Evolutionary conservation across 192 early-diverging fungal genomes (phyloP).

Genomic region (Mortierella antarctica): DNA sequence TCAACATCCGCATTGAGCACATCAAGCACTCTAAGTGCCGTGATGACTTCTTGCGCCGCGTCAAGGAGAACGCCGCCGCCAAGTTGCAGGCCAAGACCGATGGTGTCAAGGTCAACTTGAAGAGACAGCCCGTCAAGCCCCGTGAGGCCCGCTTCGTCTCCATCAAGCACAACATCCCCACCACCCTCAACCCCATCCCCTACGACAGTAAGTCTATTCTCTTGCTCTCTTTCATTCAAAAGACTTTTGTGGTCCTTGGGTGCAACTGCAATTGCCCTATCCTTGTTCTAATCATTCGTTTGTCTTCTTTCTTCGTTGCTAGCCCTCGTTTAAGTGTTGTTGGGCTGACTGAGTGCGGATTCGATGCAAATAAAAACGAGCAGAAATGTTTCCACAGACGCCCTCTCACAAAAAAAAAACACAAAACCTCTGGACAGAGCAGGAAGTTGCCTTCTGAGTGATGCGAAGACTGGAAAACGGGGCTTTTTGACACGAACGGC

Average conservation of each 20-base stretch:
- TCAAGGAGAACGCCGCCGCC: slow-evolving; percentile 91
- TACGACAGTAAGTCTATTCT: slow-evolving; percentile 73
- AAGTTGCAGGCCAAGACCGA: slow-evolving; percentile 86
- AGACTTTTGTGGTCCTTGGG: background rate
- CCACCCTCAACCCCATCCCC: slow-evolving; percentile 94
- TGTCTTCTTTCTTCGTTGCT: background rate
- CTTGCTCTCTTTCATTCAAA: background rate
- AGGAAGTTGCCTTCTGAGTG: background rate
- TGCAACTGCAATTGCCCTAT: background rate
- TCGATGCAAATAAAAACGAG: slow-evolving; percentile 39
- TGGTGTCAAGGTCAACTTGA: slow-evolving; percentile 83
- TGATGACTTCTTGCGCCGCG: slow-evolving; percentile 95
- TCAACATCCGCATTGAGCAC: slow-evolving; percentile 99
- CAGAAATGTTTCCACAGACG: slow-evolving; percentile 40
- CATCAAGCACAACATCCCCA: slow-evolving; percentile 88
- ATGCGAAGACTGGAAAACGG: background rate
- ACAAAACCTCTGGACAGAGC: background rate
- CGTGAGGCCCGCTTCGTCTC: slow-evolving; percentile 89
- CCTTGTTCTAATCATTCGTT: background rate
- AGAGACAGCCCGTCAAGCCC: slow-evolving; percentile 92
- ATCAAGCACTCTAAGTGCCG: slow-evolving; percentile 99
- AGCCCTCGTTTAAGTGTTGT: slow-evolving; percentile 22
- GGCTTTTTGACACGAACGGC: background rate
- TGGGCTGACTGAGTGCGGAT: slow-evolving; percentile 24
- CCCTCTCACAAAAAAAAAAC: background rate